Conservation (phyloP, 1,284 basidiomycete species). For the Cutaneotrichosporon spelunceum region DNA sequence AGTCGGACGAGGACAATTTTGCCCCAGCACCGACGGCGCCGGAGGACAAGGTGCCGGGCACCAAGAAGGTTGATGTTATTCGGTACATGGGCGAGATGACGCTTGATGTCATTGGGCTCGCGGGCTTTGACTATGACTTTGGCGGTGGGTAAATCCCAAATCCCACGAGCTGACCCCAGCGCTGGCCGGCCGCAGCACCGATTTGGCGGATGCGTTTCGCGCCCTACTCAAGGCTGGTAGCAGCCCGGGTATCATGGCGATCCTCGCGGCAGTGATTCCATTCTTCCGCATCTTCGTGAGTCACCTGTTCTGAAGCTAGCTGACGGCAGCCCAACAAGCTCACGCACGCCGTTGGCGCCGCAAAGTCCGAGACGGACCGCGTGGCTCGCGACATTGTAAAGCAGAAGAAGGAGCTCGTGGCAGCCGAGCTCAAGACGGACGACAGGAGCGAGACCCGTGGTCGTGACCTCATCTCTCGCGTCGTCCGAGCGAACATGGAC, state of each 20-base stretch:
- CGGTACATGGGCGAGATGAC: slow-evolving; percentile 61
- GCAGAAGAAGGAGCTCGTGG: slow-evolving; percentile 5
- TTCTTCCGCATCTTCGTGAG: slow-evolving; percentile 44
- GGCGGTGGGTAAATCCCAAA: not conserved
- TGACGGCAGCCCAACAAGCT: slow-evolving; percentile 7
- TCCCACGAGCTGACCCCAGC: slow-evolving; percentile 1
- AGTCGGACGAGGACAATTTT: slow-evolving; percentile 5
- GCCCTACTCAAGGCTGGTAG: slow-evolving; percentile 34
- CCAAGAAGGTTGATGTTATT: slow-evolving; percentile 55
- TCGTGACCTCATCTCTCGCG: slow-evolving; percentile 16
- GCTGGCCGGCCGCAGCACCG: slow-evolving; percentile 25
- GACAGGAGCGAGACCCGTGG: slow-evolving; percentile 54
- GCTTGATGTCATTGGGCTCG: slow-evolving; percentile 65
- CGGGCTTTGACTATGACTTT: slow-evolving; percentile 64
- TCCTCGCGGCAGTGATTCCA: slow-evolving; percentile 64
- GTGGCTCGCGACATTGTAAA: slow-evolving; percentile 2
- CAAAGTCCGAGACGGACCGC: not conserved
- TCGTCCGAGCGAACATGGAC: slow-evolving; percentile 60
- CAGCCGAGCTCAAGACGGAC: not conserved
- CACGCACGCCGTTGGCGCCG: not conserved
- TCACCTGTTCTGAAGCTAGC: not conserved
- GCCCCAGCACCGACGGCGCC: slow-evolving; percentile 19
- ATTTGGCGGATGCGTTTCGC: slow-evolving; percentile 37
- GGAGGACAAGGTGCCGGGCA: slow-evolving; percentile 13
- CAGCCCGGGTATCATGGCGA: slow-evolving; percentile 56